Evolutionary conservation across 768 basidiomycete species (phyloP), one percentile per base, ranked within the genome.

Genomic region (Daedaleopsis nitida): DNA sequence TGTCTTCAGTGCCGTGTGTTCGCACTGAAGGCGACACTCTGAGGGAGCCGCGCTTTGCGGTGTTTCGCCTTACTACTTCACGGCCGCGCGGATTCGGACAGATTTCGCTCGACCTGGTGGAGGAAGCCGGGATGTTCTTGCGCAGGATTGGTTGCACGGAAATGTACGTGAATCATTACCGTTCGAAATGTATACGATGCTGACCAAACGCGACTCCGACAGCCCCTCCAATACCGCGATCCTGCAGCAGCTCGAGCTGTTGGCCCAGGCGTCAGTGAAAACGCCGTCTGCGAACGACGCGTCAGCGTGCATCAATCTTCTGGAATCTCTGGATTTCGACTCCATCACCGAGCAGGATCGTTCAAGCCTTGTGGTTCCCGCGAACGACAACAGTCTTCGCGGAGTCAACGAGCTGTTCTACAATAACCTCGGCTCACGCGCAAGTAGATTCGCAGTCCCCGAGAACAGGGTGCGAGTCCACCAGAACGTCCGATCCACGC

Each of bases 71-170:
- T n/a, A 19, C 12, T 6, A 16, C 50, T 10, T 45, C 68, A 57
- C 66, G 72, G 59, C 69, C 65, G 55, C 58, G 61, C n/a, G 68
- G 64, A 14, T 72, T 72, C 49, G 48, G 62, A 38, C 58, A 55
- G 21, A 66, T 72, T 13, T 65, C 68, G 12, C 57, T 60, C 19
- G 56, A 55, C 35, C 32, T 72, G 16, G 53, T 60, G 9, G 59
- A 65, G 32, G 57, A 54, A 11, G 55, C 66, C 16, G 53, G 55
- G n/a, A 27, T 48, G 7, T 69, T 66, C 55, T 68, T 81, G 42
- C 58, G 39, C 14, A 54, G 59, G 3, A 74, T 80, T 73, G 80
- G 80, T 21, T 81, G 80, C 63, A 63, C 67, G 0, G 72, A 80
- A 21, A 69, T 64, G 81, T 81, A 60, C 19, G 70, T 50, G n/a